Evolutionary conservation across 2,329 filamentous ascomycete species (phyloP).

Genomic region (Macrophomina phaseolina): DNA sequence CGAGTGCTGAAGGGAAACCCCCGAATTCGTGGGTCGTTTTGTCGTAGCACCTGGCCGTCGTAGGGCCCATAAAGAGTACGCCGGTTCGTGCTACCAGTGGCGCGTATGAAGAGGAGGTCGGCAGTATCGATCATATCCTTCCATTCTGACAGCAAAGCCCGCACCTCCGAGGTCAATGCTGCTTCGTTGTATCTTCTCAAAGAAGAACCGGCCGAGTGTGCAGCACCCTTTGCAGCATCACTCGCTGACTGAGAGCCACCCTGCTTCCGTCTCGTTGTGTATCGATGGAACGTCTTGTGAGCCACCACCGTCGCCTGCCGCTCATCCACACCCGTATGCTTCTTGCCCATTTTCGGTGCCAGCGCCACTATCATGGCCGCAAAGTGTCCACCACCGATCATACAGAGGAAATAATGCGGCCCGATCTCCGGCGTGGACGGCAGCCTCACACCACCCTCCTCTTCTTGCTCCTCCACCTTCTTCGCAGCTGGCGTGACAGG

Average conservation of each 20-base stretch:
- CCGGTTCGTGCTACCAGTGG: constrained; percentile 84
- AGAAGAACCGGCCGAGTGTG: constrained; percentile 90
- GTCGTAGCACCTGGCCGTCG: constrained; percentile 80
- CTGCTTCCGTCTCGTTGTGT: constrained; percentile 94
- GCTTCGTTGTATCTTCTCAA: constrained; percentile 93
- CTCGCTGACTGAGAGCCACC: constrained; percentile 94
- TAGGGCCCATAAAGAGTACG: constrained; percentile 90
- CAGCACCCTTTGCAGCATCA: constrained; percentile 90
- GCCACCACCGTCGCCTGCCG: constrained; percentile 86
- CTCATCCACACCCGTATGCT: constrained; percentile 72
- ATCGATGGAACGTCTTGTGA: constrained; percentile 97
- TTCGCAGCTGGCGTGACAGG: constrained; percentile 58
- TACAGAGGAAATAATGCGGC: constrained; percentile 93
- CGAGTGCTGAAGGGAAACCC: constrained; percentile 94
- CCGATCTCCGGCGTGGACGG: constrained; percentile 66
- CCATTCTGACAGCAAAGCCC: constrained; percentile 82
- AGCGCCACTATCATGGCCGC: constrained; percentile 94
- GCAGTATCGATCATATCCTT: constrained; percentile 82
- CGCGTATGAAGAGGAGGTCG: constrained; percentile 85
- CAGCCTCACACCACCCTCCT: constrained; percentile 64
- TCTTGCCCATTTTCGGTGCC: constrained; percentile 77
- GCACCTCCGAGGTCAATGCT: constrained; percentile 86
- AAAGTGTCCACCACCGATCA: constrained; percentile 98
- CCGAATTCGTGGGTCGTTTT: constrained; percentile 79
- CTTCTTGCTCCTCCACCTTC: constrained; percentile 46